Evolutionary conservation across 805 yeast genomes (phyloP).

Genomic region (Yamadazyma tumulicola): DNA sequence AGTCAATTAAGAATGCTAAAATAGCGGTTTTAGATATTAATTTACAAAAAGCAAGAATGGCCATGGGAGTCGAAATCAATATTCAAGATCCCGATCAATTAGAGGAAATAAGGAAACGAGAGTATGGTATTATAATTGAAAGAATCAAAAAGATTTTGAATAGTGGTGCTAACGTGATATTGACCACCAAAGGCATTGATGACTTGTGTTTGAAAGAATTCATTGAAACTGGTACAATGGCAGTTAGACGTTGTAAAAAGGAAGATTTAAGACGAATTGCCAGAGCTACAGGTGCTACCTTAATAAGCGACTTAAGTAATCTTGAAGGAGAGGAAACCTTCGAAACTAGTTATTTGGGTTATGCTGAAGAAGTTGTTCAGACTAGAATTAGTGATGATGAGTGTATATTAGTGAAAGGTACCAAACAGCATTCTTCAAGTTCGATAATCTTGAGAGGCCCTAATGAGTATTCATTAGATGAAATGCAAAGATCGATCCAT

Average conservation of each 20-base stretch:
- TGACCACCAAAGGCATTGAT: conserved; percentile 93
- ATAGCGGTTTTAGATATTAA: conserved; percentile 90
- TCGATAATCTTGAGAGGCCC: conserved; percentile 94
- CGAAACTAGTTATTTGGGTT: conserved; percentile 79
- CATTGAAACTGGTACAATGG: conserved; percentile 90
- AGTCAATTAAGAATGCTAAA: conserved; percentile 63
- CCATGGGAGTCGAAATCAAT: conserved; percentile 95
- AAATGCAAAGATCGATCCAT: conserved; percentile 96
- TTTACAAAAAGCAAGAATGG: conserved; percentile 94
- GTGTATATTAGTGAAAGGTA: conserved; percentile 87
- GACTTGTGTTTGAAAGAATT: conserved; percentile 88
- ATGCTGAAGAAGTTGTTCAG: conserved; percentile 88
- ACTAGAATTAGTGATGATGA: conserved; percentile 93
- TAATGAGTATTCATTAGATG: conserved; percentile 92
- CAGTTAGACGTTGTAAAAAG: conserved; percentile 93
- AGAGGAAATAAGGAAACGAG: conserved; percentile 87
- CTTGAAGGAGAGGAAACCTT: conserved; percentile 95
- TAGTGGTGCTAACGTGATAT: conserved; percentile 89
- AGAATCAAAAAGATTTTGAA: conserved; percentile 74
- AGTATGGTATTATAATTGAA: conserved; percentile 80
- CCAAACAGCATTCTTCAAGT: conserved; percentile 85
- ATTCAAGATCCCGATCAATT: conserved; percentile 96
- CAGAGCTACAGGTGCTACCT: conserved; percentile 95
- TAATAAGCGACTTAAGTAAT: conserved; percentile 82
- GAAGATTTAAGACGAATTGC: conserved; percentile 97